Percentiles rank a stretch among this genome's conserved stretches.
phyloP scores from a whole-genome alignment of 1,284 basidiomycete species.

The Cutaneotrichosporon cutaneum region DNA sequence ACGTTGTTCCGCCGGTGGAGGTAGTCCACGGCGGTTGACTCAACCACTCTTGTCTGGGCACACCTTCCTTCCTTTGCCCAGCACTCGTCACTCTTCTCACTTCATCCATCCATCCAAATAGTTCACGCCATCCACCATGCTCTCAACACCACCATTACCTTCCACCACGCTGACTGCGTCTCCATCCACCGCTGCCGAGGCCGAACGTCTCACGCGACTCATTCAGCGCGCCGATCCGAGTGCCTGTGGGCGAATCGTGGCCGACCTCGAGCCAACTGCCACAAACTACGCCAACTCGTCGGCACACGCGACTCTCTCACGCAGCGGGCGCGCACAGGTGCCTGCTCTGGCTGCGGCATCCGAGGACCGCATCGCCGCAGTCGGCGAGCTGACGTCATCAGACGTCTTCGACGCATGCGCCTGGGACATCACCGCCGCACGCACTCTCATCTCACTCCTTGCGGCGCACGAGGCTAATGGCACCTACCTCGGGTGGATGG shows the following conservation, averaged over 20 bases:
- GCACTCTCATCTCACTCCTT: not conserved
- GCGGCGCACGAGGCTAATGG: not conserved
- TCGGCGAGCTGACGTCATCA: not conserved
- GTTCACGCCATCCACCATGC: not conserved
- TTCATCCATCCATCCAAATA: not conserved
- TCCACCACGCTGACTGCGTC: too few relatives aligned
- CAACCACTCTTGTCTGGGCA: too few relatives aligned
- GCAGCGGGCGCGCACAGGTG: not conserved
- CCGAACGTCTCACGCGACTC: not conserved
- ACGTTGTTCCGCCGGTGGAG: not conserved
- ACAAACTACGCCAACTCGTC: not conserved
- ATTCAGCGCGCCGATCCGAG: not conserved
- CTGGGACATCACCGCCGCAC: not conserved
- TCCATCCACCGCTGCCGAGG: not conserved
- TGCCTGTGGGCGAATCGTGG: not conserved
- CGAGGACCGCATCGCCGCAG: not conserved
- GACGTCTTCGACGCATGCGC: not conserved
- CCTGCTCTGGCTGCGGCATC: not conserved
- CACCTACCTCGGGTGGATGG: not conserved
- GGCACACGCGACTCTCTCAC: not conserved
- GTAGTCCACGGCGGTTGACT: conserved; percentile 4
- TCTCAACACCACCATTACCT: not conserved
- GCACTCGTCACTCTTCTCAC: not conserved
- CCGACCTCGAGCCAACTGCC: not conserved
- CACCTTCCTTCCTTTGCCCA: not conserved